Conservation (phyloP, 1,284 basidiomycete genomes). For the Puccinia coronata region DNA sequence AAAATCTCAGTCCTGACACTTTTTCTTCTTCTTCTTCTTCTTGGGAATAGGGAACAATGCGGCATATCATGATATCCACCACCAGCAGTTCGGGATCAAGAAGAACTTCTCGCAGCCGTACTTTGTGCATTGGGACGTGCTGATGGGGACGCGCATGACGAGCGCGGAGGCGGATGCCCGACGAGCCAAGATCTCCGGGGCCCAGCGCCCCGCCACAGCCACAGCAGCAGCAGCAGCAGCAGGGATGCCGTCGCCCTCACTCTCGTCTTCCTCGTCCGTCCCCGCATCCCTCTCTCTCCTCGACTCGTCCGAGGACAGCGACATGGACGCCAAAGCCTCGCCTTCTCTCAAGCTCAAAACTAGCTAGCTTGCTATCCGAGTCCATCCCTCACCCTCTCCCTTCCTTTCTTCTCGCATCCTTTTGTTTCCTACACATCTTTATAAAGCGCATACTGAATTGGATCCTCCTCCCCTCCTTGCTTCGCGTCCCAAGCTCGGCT, state of each 20-base stretch:
- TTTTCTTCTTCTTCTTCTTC: conserved; percentile 10
- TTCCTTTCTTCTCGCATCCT: not conserved
- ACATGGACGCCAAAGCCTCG: not conserved
- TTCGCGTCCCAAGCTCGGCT: no score
- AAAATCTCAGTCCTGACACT: not conserved
- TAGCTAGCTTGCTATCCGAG: not conserved
- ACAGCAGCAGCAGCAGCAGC: no score
- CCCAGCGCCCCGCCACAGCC: not conserved
- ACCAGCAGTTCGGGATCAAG: conserved; percentile 88
- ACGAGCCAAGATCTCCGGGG: not conserved
- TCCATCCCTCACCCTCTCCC: not conserved
- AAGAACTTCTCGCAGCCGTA: conserved; percentile 95
- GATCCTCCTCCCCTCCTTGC: no score
- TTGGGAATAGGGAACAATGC: conserved; percentile 74
- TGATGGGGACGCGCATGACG: conserved; percentile 60
- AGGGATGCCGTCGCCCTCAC: not conserved
- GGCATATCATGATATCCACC: conserved; percentile 98
- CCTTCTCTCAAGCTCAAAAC: not conserved
- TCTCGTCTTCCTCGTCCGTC: not conserved
- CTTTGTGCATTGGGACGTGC: conserved; percentile 63
- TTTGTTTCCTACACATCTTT: not conserved
- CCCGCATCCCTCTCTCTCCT: not conserved
- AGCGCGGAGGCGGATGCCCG: conserved; percentile 55
- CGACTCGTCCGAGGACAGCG: not conserved
- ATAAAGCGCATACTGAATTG: no score